phyloP scores from a whole-genome alignment of 306 rosid genomes.

The Corylus americana region DNA sequence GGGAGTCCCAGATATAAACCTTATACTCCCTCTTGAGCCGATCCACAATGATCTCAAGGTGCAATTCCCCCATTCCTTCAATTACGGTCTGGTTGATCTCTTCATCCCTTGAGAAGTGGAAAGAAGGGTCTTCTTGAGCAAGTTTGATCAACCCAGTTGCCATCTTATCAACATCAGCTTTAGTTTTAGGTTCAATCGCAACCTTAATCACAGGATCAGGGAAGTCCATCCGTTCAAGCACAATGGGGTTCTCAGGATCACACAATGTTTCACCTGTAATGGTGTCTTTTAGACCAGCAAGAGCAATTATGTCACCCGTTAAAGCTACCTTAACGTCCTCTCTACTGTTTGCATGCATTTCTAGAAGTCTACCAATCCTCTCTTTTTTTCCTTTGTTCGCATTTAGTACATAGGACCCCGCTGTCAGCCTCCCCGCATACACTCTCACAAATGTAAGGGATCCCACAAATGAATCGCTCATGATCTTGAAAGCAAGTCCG shows the following conservation, averaged over 20 bases:
- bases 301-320: conserved; percentile 88
- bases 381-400: conserved; percentile 93
- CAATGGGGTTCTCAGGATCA: conserved; percentile 68
- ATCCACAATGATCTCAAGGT: conserved; percentile 97
- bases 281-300: conserved; percentile 94
- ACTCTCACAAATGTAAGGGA: conserved; percentile 93
- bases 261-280: conserved; percentile 89
- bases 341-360: conserved; percentile 97
- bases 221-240: conserved; percentile 98
- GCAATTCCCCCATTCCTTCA: conserved; percentile 99
- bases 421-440: conserved; percentile 76
- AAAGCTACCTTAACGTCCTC: conserved; percentile 93
- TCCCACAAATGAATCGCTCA: conserved; percentile 95
- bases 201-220: conserved; percentile 99
- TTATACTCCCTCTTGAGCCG: conserved; percentile 93
- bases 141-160: conserved; percentile 86
- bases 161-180: conserved; percentile 96
- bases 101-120: conserved; percentile 95
- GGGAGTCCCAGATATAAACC: conserved; percentile 45
- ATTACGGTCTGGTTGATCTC: conserved; percentile 95
- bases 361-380: conserved; percentile 93
- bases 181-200: conserved; percentile 98
- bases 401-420: conserved; percentile 85
- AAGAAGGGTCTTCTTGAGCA: conserved; percentile 98
- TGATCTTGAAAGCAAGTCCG: conserved; percentile 97